Conservation (phyloP, 1,284 basidiomycete genomes). For the Ceratobasidium sp. region DNA sequence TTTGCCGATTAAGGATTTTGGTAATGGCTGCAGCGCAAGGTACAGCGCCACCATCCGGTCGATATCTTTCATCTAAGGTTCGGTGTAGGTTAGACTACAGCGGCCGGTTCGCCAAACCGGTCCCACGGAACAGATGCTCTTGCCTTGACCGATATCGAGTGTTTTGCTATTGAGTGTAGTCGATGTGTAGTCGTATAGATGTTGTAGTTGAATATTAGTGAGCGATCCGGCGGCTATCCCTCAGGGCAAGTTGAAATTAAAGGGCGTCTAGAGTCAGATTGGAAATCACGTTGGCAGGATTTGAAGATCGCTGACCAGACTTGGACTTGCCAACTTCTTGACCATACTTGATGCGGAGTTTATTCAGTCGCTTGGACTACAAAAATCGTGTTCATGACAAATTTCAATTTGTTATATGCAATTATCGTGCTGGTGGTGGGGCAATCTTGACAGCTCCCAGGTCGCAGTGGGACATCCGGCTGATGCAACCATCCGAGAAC, state of each 20-base stretch:
- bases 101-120: too few species aligned
- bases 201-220: too few species aligned
- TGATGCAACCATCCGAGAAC: neutral
- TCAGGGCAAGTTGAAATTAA: too few species aligned
- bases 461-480: neutral
- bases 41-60: slow-evolving; percentile 12
- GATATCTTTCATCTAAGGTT: neutral
- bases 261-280: too few species aligned
- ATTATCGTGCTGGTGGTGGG: slow-evolving; percentile 13
- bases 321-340: neutral
- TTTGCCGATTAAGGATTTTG: neutral
- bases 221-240: too few species aligned
- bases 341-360: neutral
- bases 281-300: too few species aligned
- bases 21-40: slow-evolving; percentile 5
- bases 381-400: neutral
- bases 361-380: neutral
- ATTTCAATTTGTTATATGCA: neutral
- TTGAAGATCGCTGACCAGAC: too few species aligned
- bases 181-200: too few species aligned
- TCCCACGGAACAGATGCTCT: too few species aligned
- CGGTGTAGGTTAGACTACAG: neutral
- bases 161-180: too few species aligned
- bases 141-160: too few species aligned
- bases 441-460: neutral